These are phyloP conservation scores for Ogataea haglerorum DNA, from an alignment of 805 yeast species.

Conservation along the genomic window DNA sequence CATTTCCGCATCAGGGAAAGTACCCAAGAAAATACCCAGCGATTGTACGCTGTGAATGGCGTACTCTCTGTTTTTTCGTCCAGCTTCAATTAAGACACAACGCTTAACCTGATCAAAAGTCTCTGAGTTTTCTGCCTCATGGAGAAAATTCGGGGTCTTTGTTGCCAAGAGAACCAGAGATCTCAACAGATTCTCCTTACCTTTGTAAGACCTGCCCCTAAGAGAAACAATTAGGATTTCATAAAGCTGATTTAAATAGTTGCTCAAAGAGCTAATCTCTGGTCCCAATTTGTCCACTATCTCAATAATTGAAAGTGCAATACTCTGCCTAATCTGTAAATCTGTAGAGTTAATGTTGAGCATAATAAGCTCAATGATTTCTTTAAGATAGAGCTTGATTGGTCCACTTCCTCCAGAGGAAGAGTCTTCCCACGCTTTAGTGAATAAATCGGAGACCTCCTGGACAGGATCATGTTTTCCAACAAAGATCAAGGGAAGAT, in stretches of 20 bases:
- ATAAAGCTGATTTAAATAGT: slow-evolving; percentile 39
- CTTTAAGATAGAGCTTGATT: slow-evolving; percentile 62
- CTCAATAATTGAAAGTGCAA: slow-evolving; percentile 64
- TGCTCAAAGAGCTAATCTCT: slow-evolving; percentile 19
- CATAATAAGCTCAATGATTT: slow-evolving; percentile 55
- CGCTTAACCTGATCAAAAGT: slow-evolving; percentile 39
- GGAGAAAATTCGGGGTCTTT: slow-evolving; percentile 40
- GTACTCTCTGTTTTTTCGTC: slow-evolving; percentile 63
- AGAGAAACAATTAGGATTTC: slow-evolving; percentile 55
- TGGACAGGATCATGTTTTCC: slow-evolving; percentile 65
- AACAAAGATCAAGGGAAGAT: slow-evolving; percentile 75
- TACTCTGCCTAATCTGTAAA: slow-evolving; percentile 63
- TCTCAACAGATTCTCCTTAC: slow-evolving; percentile 73
- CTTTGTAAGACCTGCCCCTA: slow-evolving; percentile 82
- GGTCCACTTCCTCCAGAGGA: slow-evolving; percentile 73
- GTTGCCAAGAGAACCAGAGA: slow-evolving; percentile 61
- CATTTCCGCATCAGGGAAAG: slow-evolving; percentile 32
- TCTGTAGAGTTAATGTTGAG: slow-evolving; percentile 52
- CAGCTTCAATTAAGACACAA: slow-evolving; percentile 56
- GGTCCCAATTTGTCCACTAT: slow-evolving; percentile 47
- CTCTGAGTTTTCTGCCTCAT: slow-evolving; percentile 23
- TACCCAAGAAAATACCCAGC: slow-evolving; percentile 45
- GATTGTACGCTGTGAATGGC: slow-evolving; percentile 51
- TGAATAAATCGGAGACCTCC: slow-evolving; percentile 47
- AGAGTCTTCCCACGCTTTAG: slow-evolving; percentile 71